Evolutionary conservation across 176 grass and related monocot species (phyloP), one percentile per base, ranked within the genome.

Genomic region (Juncus inflexus): DNA sequence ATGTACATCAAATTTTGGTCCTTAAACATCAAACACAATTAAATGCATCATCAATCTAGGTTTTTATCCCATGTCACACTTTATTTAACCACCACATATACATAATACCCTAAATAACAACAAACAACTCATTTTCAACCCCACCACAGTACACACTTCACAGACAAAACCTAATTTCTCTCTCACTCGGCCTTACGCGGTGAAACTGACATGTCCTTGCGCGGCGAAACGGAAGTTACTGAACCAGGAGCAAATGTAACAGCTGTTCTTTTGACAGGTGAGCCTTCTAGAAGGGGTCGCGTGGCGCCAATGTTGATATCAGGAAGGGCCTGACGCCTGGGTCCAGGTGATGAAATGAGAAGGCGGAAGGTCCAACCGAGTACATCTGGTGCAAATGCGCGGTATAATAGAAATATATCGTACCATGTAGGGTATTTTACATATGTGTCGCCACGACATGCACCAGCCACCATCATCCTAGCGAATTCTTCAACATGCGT

Each of bases 371-470:
- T 90, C 87, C 91, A 90, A 0, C 58, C 78, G 43, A 96, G 81
- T 13, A 90, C 76, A 77, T 96, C 91, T 6, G 87, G 91, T 8
- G 73, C 76, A 72, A 96, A 83, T 40, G 71, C 79, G 14, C 84
- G 87, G 73, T 90, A 96, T 59, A 96, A 77, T 10, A 90, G 87
- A 77, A 96, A 96, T 15, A 85, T 66, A 54, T 86, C 84, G 35
- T 86, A 81, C 91, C 91, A 96, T 55, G 52, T 73, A 0, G 87
- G 79, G 50, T 73, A 74, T 78, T 85, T 81, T 0, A 88, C 87
- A 60, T 85, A 66, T 1, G 84, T 76, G 53, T 96, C 84, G 12
- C 91, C 87, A 7, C 84, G 81, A 64, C 91, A 91, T 4, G 87
- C 84, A 1, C 74, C 91, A 8, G 72, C 79, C 7, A 91, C 91